Conservation (phyloP, 2,329 filamentous ascomycete genomes). For the Xylaria sp. region DNA sequence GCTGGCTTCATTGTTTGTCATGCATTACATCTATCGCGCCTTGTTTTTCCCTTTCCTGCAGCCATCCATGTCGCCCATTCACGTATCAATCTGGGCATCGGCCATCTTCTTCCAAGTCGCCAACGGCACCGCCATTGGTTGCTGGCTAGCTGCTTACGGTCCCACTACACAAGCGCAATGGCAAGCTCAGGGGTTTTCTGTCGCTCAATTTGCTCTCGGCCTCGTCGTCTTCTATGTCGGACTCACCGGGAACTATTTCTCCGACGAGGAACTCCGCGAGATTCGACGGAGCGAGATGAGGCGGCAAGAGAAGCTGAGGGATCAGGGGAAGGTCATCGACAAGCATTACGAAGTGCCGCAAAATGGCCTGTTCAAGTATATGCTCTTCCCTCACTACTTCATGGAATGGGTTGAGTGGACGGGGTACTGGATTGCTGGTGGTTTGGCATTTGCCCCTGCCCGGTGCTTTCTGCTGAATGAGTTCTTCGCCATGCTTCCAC, state of each 20-base stretch:
- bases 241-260: slow-evolving; percentile 82
- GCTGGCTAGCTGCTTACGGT: slow-evolving; percentile 85
- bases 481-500: slow-evolving; percentile 86
- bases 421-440: slow-evolving; percentile 83
- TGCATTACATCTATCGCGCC: slow-evolving; percentile 93
- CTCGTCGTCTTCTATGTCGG: slow-evolving; percentile 80
- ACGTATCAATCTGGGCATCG: slow-evolving; percentile 70
- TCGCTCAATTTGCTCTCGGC: slow-evolving; percentile 67
- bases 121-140: slow-evolving; percentile 81
- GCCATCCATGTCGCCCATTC: slow-evolving; percentile 92
- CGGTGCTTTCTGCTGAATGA: slow-evolving; percentile 87
- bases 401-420: slow-evolving; percentile 97
- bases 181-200: slow-evolving; percentile 53
- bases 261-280: slow-evolving; percentile 89
- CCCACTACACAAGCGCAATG: slow-evolving; percentile 67
- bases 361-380: slow-evolving; percentile 81
- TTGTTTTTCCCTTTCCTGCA: slow-evolving; percentile 83
- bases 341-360: slow-evolving; percentile 91
- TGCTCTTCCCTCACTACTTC: slow-evolving; percentile 94
- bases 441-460: slow-evolving; percentile 75
- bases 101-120: slow-evolving; percentile 80
- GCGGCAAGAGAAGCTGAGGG: slow-evolving; percentile 61
- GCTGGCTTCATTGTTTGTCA: slow-evolving; percentile 75
- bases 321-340: slow-evolving; percentile 62
- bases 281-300: slow-evolving; percentile 77